Conservation (phyloP, 257 asterid species). For the Solanum arcanum region DNA sequence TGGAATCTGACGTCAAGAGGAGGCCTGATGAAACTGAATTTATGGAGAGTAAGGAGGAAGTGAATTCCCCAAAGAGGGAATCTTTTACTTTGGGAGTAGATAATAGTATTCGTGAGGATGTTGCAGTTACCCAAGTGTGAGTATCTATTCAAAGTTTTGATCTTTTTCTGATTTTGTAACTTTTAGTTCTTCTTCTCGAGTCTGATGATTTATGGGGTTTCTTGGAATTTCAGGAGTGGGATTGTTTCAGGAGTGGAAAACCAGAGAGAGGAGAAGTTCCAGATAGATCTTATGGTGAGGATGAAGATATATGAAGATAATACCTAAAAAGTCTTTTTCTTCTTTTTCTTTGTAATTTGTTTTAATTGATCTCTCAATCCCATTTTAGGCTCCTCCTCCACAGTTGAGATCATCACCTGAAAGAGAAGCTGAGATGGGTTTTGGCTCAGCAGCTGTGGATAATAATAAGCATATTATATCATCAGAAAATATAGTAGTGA, state of each 20-base stretch:
- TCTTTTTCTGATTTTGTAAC: background rate
- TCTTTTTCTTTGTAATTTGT: background rate
- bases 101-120: conserved; percentile 27
- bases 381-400: conserved; percentile 79
- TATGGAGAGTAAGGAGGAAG: conserved; percentile 21
- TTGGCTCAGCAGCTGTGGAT: conserved; percentile 17
- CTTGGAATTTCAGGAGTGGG: conserved; percentile 28
- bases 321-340: background rate
- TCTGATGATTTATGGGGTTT: background rate
- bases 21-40: conserved; percentile 13
- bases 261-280: conserved; percentile 60
- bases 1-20: conserved; percentile 30
- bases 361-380: background rate
- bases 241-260: conserved; percentile 23
- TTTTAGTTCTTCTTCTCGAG: background rate
- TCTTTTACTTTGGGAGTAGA: conserved; percentile 25
- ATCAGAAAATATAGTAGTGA: conserved; percentile 27
- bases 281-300: conserved; percentile 96
- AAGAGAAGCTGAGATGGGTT: conserved; percentile 27
- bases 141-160: conserved; percentile 10
- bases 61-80: conserved; percentile 43
- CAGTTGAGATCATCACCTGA: conserved; percentile 54
- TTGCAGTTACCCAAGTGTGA: conserved; percentile 37
- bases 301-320: background rate
- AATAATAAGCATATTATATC: conserved; percentile 39